Evolutionary conservation across 129 eudicot genomes (phyloP), one percentile per base, ranked within the genome.

Genomic region (Scalesia atractyloides): DNA sequence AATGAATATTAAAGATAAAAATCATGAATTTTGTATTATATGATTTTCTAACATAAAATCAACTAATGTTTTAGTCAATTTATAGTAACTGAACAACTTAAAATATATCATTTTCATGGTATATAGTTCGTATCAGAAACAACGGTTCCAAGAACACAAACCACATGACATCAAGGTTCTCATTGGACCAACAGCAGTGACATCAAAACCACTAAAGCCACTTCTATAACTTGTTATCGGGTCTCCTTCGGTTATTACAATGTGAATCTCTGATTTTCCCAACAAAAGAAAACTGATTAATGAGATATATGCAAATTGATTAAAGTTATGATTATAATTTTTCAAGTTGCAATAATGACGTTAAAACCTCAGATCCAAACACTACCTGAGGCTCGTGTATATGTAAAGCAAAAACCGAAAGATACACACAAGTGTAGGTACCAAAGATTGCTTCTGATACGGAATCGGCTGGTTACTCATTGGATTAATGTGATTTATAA

Each of bases 401-500:
- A 3, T 10, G 49, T 50, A 48, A 48, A 33, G 12, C 41, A 59
- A 24, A 70, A 74, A 65, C 14, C 26, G 15, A 67, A 39, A 76
- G 49, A 80, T 53, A 74, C 76, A 60, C 36, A 81, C 84, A 57
- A 66, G 70, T 26, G 68, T 33, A 62, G 84, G 76, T 20, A 64
- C 84, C 62, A 67, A 58, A 68, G 74, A 71, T 50, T 81, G 88
- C 73, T 81, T 84, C 53, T 77, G 88, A 50, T 56, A 64, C 50
- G 74, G 70, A n/a, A 64, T 41, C 56, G 74, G 74, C 52, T 62
- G n/a, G 49, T 59, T 75, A 66, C 84, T 58, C 17, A 20, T 17
- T 39, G 76, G 62, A 76, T n/a, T 79, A 52, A 36, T 34, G 57
- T 79, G 69, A 83, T 81, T 77, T 54, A 72, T 67, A 30, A 79